These are phyloP conservation scores for Cymbopogon flexuosus DNA, from an alignment of 202 grass and related monocot genomes.

Conservation along the genomic window DNA sequence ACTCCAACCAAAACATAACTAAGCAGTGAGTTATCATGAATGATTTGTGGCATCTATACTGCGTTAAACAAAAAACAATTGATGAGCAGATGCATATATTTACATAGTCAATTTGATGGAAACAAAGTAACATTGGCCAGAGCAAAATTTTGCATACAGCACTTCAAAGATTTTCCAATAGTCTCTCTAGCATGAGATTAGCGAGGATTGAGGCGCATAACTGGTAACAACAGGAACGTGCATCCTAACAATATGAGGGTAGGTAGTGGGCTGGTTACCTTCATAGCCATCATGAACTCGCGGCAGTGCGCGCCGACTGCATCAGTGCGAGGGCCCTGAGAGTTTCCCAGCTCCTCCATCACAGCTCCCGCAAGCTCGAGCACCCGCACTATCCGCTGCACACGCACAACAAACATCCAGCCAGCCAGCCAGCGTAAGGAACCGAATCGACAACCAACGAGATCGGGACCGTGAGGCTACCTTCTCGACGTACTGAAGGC, in stretches of 20 bases:
- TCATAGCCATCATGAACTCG: conserved; percentile 87
- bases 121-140: neutral
- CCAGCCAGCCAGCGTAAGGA: neutral
- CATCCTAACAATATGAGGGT: neutral
- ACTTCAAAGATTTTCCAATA: neutral
- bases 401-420: neutral
- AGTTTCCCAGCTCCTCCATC: conserved; percentile 86
- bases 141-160: neutral
- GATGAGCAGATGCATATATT: neutral
- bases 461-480: neutral
- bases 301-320: conserved; percentile 60
- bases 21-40: too few species aligned
- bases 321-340: conserved; percentile 56
- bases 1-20: too few species aligned
- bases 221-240: neutral
- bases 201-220: neutral
- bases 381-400: conserved; percentile 70
- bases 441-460: neutral
- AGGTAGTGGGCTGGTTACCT: conserved; percentile 33
- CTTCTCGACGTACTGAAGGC: conserved; percentile 80
- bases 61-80: too few species aligned
- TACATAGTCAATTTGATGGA: neutral
- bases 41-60: too few species aligned
- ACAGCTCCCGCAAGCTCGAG: conserved; percentile 72
- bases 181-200: neutral